Conservation (phyloP, 139 green algal species). For the Haematococcus sp. region DNA sequence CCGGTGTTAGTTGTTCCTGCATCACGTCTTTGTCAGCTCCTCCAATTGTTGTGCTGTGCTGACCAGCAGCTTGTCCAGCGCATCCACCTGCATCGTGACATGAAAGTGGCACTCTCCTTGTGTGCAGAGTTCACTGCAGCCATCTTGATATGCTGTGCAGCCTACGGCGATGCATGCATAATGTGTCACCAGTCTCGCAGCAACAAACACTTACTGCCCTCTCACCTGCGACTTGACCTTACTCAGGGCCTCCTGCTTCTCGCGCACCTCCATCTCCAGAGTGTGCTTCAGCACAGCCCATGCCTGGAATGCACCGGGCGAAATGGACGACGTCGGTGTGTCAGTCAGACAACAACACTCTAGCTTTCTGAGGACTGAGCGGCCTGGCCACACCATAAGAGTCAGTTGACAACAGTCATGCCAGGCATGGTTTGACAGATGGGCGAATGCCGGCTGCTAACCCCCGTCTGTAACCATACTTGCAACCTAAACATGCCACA, state of each 20-base stretch:
- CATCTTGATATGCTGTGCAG: not conserved
- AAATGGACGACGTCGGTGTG: not conserved
- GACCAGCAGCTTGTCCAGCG: not conserved
- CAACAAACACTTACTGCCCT: not conserved
- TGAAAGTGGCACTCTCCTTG: not conserved
- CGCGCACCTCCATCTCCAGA: conserved; percentile 31
- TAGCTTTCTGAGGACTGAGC: not conserved
- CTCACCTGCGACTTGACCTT: conserved; percentile 19
- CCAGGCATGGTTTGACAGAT: not conserved
- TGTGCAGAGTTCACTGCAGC: not conserved
- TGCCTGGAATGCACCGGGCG: conserved; percentile 25
- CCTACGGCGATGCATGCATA: not conserved
- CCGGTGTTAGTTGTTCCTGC: not conserved
- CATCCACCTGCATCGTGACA: not conserved
- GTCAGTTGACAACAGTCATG: too few species aligned
- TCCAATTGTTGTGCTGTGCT: not conserved
- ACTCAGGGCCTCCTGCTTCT: conserved; percentile 29
- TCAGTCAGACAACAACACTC: not conserved
- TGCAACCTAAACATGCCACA: too few species aligned
- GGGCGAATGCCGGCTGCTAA: not conserved
- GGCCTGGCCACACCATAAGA: too few species aligned
- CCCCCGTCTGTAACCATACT: not conserved
- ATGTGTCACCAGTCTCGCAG: not conserved
- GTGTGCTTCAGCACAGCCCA: conserved; percentile 39
- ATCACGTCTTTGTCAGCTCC: not conserved